Base-by-base conservation (phyloP, 2,329 filamentous ascomycete species). In the Ascochyta viciae-villosae region DNA sequence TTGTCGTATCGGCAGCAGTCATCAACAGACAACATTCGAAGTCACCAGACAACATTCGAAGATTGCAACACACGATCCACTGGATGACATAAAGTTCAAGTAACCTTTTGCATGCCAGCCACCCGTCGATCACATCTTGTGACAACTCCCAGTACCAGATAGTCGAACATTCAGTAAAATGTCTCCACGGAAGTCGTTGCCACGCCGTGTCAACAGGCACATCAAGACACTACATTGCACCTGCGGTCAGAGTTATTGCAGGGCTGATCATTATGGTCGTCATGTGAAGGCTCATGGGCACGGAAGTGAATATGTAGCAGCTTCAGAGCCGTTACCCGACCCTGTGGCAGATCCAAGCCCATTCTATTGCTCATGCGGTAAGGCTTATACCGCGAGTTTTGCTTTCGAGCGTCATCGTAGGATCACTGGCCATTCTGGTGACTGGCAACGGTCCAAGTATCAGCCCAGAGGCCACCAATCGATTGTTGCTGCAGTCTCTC, bases 311-410 rank as follows among this genome's bases (percentile, higher is more conserved):
- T 41, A 26, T 15, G n/a, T 52, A 35, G 50, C 42, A 13, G 35
- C 22, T 5, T 46, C 42, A 34, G 26, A 40, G 16, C 35, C n/a
- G 23, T 8, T 22, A 5, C 27, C 42, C 2, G 15, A 35, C 9
- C 27, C 35, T 10, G 5, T 10, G 2, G 10, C 22, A 23, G 27
- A 41, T 34, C 6, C n/a, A 12, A n/a, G 10, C n/a, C 42, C 42
- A 4, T 52, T 52, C 16, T 46, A 46, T 24, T 52, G 50, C 27
- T 46, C 50, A 5, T 52, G 50, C 22, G 42, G 50, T 22, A 8
- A 8, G 1, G 35, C 35, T n/a, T 52, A 34, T 16, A 46, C 34
- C 12, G 50, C 50, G 7, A 37, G 34, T 5, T 23, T 41, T 39
- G 42, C 42, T 29, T 52, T 46, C 15, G 10, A n/a, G 13, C 26